These are phyloP conservation scores for Wallacemonas sp. DNA, from an alignment of 208 protist species.

Conservation along the genomic window DNA sequence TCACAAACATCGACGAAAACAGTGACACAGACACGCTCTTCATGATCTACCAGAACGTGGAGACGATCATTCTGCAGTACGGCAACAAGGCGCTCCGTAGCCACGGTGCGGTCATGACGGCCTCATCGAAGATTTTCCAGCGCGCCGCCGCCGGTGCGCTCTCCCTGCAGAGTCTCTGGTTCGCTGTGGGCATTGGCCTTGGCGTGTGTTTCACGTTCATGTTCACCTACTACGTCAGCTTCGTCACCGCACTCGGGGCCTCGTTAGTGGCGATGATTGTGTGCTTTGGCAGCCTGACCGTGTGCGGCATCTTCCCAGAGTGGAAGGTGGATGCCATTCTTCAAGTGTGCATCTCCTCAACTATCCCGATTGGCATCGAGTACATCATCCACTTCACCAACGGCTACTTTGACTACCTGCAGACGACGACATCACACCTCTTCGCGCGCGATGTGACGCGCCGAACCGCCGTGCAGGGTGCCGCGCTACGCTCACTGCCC, in stretches of 20 bases:
- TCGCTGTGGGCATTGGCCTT: conserved; percentile 42
- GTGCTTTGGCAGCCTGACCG: conserved; percentile 40
- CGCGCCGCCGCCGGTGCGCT: conserved; percentile 20
- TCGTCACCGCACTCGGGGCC: conserved; percentile 21
- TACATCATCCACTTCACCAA: conserved; percentile 48
- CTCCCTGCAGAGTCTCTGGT: conserved; percentile 38
- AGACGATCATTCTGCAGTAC: neutral
- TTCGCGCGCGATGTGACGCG: conserved; percentile 41
- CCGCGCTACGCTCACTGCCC: conserved; percentile 31
- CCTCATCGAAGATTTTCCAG: conserved; percentile 24
- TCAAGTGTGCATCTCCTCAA: conserved; percentile 46
- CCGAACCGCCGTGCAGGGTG: conserved; percentile 25
- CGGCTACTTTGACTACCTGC: conserved; percentile 65
- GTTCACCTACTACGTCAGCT: conserved; percentile 36
- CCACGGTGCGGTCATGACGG: neutral
- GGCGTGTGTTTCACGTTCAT: conserved; percentile 32
- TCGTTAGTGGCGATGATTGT: conserved; percentile 31
- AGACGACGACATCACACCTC: conserved; percentile 55
- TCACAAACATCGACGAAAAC: neutral
- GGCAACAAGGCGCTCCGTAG: neutral
- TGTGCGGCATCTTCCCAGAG: conserved; percentile 25
- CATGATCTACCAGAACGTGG: neutral
- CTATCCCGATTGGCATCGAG: conserved; percentile 45
- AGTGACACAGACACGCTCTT: neutral
- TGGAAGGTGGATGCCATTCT: conserved; percentile 41